Conservation (phyloP, 2,329 filamentous ascomycete species). For the Pseudodiploospora longispora region DNA sequence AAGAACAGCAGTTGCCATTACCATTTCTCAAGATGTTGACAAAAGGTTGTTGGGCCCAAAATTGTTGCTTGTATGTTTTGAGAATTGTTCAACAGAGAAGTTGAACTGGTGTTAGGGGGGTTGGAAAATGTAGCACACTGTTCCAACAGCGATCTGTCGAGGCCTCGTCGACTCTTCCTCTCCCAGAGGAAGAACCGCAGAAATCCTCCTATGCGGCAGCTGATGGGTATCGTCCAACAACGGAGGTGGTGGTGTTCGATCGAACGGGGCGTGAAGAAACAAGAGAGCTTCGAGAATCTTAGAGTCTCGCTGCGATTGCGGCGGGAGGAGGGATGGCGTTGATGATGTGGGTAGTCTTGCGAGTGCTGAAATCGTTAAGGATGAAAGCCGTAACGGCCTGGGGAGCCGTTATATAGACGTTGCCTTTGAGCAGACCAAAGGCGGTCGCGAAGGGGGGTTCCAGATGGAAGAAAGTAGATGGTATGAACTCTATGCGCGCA, state of each 20-base stretch:
- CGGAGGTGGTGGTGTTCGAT: conserved; percentile 37
- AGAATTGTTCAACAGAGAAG: conserved; percentile 14
- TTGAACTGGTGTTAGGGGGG: conserved; percentile 70
- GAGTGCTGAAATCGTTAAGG: conserved; percentile 63
- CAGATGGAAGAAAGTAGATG: conserved; percentile 1
- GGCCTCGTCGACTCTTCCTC: conserved; percentile 99
- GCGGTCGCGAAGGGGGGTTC: conserved; percentile 27
- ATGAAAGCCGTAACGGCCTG: conserved; percentile 53
- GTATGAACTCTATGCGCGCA: not conserved
- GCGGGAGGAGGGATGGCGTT: conserved; percentile 54
- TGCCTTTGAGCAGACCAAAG: conserved; percentile 65
- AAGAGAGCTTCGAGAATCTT: conserved; percentile 42
- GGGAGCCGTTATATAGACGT: conserved; percentile 50
- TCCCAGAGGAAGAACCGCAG: conserved; percentile 96
- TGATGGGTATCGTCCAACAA: conserved; percentile 59
- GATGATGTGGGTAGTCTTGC: conserved; percentile 58
- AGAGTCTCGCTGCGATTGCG: conserved; percentile 33
- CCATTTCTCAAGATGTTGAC: conserved; percentile 42
- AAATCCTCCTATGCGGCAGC: conserved; percentile 99
- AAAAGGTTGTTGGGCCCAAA: conserved; percentile 1
- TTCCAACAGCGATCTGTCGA: conserved; percentile 85
- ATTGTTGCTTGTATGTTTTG: conserved; percentile 7
- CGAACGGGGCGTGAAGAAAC: conserved; percentile 42
- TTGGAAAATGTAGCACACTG: conserved; percentile 89
- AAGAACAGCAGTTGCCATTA: conserved; percentile 55